Evolutionary conservation across 176 grass and related monocot genomes (phyloP).

Genomic region (Cenchrus fungigraminus): DNA sequence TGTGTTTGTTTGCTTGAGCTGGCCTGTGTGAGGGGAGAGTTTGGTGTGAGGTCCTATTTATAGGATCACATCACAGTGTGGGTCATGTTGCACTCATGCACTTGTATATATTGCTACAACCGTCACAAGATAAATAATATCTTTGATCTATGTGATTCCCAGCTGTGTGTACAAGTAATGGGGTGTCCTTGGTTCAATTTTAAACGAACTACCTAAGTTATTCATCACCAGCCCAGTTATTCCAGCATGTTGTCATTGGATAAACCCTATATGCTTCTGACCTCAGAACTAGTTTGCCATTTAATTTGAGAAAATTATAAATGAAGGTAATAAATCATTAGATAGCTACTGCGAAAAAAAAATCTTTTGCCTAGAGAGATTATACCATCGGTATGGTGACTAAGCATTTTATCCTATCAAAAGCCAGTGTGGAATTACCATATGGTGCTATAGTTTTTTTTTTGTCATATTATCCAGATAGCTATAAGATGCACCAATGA

Average conservation of each 20-base stretch:
- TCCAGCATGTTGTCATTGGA: no score
- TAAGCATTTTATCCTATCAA: neutral
- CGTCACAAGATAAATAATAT: neutral
- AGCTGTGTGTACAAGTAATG: neutral
- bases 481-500: neutral
- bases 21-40: neutral
- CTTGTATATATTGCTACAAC: neutral
- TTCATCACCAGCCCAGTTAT: no score
- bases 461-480: neutral
- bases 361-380: neutral
- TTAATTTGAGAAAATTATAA: no score
- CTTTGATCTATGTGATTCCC: conserved; percentile 1
- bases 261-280: no score
- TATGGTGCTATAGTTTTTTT: neutral
- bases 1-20: neutral
- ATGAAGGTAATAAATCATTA: no score
- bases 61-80: neutral
- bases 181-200: neutral
- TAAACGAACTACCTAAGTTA: neutral
- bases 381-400: no score
- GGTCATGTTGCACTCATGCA: neutral
- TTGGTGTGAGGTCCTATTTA: conserved; percentile 34
- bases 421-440: neutral
- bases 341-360: neutral
- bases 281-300: no score